Conservation (phyloP, 1,139 yeast genomes). For the Debaryomycetaceae sp. region DNA sequence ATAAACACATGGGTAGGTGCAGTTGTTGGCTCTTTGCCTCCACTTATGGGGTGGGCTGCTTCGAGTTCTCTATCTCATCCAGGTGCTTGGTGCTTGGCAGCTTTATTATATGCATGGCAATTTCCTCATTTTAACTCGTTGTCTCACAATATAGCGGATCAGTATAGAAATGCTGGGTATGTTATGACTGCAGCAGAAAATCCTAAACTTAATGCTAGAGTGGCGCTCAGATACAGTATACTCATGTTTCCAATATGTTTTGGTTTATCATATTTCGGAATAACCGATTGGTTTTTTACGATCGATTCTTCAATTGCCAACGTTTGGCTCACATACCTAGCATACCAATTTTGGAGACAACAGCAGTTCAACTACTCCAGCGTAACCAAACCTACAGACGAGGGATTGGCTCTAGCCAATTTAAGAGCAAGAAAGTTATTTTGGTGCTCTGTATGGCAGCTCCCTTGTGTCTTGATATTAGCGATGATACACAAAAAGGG, state of each 20-base stretch:
- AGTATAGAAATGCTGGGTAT: conserved; percentile 89
- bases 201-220: conserved; percentile 89
- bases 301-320: conserved; percentile 79
- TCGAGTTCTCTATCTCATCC: conserved; percentile 79
- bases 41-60: conserved; percentile 99
- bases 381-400: conserved; percentile 38
- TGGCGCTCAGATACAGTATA: conserved; percentile 82
- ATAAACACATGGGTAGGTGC: conserved; percentile 99
- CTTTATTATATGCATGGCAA: conserved; percentile 93
- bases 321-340: conserved; percentile 79
- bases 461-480: conserved; percentile 82
- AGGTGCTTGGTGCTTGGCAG: conserved; percentile 94
- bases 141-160: conserved; percentile 82
- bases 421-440: conserved; percentile 77
- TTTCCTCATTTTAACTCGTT: conserved; percentile 96
- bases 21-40: conserved; percentile 96
- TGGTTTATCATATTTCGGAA: conserved; percentile 72
- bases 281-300: conserved; percentile 80
- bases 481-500: conserved; percentile 96
- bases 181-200: conserved; percentile 95
- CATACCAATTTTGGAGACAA: conserved; percentile 81
- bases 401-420: conserved; percentile 58
- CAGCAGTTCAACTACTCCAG: conserved; percentile 55
- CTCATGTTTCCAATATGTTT: conserved; percentile 91
- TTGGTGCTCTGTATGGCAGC: conserved; percentile 93